These are phyloP conservation scores for Picochlorum sp. DNA, from an alignment of 139 green algal genomes.

Conservation along the genomic window DNA sequence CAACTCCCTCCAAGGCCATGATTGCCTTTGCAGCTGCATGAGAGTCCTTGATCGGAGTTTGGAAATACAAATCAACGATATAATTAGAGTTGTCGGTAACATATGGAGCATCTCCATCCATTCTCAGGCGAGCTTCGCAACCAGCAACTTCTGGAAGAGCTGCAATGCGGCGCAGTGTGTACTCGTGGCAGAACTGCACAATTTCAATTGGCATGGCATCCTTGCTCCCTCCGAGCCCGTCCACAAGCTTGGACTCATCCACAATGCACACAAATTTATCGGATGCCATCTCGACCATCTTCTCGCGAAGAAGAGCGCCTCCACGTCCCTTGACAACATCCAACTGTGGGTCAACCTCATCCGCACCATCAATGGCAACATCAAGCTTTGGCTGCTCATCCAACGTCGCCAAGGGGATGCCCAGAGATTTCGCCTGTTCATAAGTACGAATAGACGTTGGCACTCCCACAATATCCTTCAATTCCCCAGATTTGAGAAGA, in stretches of 20 bases:
- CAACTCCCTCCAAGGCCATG: conserved; percentile 76
- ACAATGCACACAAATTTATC: conserved; percentile 98
- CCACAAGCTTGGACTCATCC: conserved; percentile 94
- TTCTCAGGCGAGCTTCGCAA: conserved; percentile 83
- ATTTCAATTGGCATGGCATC: conserved; percentile 97
- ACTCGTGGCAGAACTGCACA: conserved; percentile 96
- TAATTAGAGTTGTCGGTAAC: conserved; percentile 99
- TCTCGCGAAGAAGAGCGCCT: conserved; percentile 95
- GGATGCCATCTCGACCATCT: conserved; percentile 96
- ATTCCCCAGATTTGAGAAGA: conserved; percentile 70
- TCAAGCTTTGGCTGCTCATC: conserved; percentile 91
- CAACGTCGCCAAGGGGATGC: conserved; percentile 93
- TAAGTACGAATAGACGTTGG: conserved; percentile 89
- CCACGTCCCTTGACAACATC: conserved; percentile 97
- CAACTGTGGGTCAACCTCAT: conserved; percentile 93
- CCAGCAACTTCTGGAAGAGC: conserved; percentile 59
- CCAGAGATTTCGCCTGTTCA: conserved; percentile 81
- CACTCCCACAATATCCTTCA: conserved; percentile 94
- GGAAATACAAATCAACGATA: conserved; percentile 99
- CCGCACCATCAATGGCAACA: conserved; percentile 95
- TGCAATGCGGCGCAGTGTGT: conserved; percentile 60
- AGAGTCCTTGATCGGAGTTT: conserved; percentile 37
- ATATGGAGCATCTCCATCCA: conserved; percentile 85
- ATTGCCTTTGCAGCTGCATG: conserved; percentile 72
- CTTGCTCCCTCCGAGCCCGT: conserved; percentile 78